Conservation (phyloP, 352 stramenopile genomes). For the Pythium rhizo-oryzae region DNA sequence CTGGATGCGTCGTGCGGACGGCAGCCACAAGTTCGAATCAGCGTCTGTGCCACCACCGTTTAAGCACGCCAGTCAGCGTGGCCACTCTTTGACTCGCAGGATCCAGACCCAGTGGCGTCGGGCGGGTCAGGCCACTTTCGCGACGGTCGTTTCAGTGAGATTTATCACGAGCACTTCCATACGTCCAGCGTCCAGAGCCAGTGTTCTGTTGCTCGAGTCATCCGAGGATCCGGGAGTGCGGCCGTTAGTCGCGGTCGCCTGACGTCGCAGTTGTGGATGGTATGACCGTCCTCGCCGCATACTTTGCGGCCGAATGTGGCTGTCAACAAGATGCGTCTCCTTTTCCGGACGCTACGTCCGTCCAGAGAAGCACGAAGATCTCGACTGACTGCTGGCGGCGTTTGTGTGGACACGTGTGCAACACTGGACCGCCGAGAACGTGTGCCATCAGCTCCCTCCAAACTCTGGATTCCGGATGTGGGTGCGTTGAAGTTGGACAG, state of each 20-base stretch:
- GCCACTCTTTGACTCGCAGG: too few relatives aligned
- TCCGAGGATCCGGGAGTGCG: conserved; percentile 1
- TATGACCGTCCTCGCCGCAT: not conserved
- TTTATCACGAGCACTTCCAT: not conserved
- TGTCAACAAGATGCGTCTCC: conserved; percentile 4
- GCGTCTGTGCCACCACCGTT: too few relatives aligned
- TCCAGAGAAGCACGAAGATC: not conserved
- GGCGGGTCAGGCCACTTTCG: not conserved
- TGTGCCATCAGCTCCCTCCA: too few relatives aligned
- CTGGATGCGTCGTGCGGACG: not conserved
- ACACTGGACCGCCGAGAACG: not conserved
- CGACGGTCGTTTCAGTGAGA: not conserved
- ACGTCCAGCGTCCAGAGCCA: conserved; percentile 10
- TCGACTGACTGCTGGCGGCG: not conserved
- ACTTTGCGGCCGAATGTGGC: not conserved
- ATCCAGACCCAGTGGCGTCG: not conserved
- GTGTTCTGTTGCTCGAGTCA: conserved; percentile 13
- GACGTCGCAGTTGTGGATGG: not conserved
- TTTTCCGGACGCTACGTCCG: conserved; percentile 1
- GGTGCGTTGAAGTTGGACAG: too few relatives aligned
- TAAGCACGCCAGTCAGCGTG: too few relatives aligned
- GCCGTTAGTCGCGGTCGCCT: not conserved
- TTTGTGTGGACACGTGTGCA: not conserved
- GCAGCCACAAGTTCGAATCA: too few relatives aligned
- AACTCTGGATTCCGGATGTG: not conserved